These are phyloP conservation scores for Mycena albidolilacea DNA, from an alignment of 768 basidiomycete genomes.

Conservation along the genomic window DNA sequence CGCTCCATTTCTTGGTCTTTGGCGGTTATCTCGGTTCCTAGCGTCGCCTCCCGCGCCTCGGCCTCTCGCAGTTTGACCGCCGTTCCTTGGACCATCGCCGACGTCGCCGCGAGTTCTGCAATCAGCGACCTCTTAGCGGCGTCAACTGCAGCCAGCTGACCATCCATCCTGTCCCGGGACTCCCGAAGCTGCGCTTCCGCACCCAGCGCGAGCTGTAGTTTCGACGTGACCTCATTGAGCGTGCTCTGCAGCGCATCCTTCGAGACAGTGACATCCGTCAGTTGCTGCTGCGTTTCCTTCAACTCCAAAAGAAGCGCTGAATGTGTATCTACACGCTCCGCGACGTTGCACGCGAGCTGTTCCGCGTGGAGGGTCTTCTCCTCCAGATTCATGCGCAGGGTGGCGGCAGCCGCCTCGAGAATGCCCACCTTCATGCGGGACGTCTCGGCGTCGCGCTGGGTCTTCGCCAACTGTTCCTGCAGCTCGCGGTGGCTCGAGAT, in stretches of 20 bases:
- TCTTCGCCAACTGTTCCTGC: constrained; percentile 12
- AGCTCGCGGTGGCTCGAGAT: constrained; percentile 18
- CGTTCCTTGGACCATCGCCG: constrained; percentile 33
- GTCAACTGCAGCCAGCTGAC: constrained; percentile 31
- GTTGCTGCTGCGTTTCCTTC: constrained; percentile 36
- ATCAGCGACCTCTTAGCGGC: constrained; percentile 35
- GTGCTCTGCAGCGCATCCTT: constrained; percentile 16
- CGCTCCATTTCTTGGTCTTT: constrained; percentile 27
- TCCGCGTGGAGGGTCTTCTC: constrained; percentile 19
- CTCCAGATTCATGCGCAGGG: constrained; percentile 14
- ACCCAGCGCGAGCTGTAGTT: constrained; percentile 32
- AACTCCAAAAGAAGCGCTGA: constrained; percentile 7
- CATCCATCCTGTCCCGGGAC: constrained; percentile 21
- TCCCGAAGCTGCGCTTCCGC: constrained; percentile 27
- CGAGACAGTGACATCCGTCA: constrained; percentile 26
- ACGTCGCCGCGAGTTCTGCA: constrained; percentile 20
- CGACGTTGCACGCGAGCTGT: constrained; percentile 4
- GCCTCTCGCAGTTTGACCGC: constrained; percentile 27
- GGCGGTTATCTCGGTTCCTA: constrained; percentile 12
- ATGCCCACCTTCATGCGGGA: constrained; percentile 14
- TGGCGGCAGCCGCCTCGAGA: constrained; percentile 10
- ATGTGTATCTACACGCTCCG: constrained; percentile 12
- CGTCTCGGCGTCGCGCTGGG: constrained; percentile 12
- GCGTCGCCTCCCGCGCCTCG: neutral
- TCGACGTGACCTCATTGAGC: constrained; percentile 23